A percentile compares a stretch with the other conserved stretches of the same genome.
Conservation (phyloP, 2,329 filamentous ascomycete species). For the Tolypocladium nubicola region DNA sequence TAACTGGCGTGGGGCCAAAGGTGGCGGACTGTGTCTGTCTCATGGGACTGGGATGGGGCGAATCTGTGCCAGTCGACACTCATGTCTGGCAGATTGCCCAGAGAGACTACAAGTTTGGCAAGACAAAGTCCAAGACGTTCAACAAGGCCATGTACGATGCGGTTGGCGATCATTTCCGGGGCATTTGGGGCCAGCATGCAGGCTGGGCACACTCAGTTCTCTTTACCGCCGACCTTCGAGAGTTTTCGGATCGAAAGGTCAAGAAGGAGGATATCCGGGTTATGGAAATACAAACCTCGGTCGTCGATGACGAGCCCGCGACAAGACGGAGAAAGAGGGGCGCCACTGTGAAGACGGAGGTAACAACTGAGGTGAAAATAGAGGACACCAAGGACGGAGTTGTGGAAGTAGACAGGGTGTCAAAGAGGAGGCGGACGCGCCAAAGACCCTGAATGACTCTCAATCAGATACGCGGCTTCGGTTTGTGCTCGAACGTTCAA, state of each 20-base stretch:
- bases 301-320: conserved; percentile 13
- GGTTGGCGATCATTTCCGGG: conserved; percentile 80
- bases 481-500: neutral
- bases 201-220: conserved; percentile 97
- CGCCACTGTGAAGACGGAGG: conserved; percentile 6
- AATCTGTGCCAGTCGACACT: conserved; percentile 91
- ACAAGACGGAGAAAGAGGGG: conserved; percentile 17
- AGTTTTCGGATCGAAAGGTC: conserved; percentile 59
- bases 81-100: conserved; percentile 99
- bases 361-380: conserved; percentile 8
- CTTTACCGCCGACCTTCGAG: conserved; percentile 83
- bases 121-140: conserved; percentile 71
- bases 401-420: conserved; percentile 11
- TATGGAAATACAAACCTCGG: neutral
- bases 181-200: conserved; percentile 84
- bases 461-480: no score
- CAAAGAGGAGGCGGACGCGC: conserved; percentile 18
- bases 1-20: conserved; percentile 90
- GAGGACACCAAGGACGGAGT: conserved; percentile 12
- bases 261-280: conserved; percentile 7
- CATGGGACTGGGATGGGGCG: conserved; percentile 93
- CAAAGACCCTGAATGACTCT: neutral
- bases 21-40: conserved; percentile 94
- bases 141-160: conserved; percentile 84
- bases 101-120: conserved; percentile 88